These are phyloP conservation scores for Vigna mungo DNA, from an alignment of 306 rosid genomes.

Conservation along the genomic window DNA sequence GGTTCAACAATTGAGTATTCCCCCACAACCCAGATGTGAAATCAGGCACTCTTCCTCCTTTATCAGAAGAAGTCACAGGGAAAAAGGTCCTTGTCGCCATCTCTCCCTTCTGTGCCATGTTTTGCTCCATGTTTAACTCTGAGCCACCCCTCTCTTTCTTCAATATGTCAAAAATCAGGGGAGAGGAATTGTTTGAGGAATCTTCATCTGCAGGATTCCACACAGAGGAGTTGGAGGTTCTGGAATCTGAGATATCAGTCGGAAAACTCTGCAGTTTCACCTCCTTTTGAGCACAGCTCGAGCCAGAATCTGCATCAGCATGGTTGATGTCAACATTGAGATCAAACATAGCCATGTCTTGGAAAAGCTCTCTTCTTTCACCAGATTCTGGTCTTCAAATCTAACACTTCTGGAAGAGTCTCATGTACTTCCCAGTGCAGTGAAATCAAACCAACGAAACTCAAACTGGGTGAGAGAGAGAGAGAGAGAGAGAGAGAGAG, in stretches of 20 bases:
- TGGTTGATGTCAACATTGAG: conserved; percentile 53
- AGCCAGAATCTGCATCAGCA: conserved; percentile 22
- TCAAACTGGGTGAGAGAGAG: background rate
- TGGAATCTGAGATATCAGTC: conserved; percentile 54
- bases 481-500: background rate
- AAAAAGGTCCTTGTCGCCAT: conserved; percentile 51
- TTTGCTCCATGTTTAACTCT: conserved; percentile 10
- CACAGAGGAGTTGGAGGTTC: conserved; percentile 55
- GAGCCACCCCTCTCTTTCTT: conserved; percentile 35
- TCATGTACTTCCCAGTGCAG: conserved; percentile 14
- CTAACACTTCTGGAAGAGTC: background rate
- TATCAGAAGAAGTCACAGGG: conserved; percentile 45
- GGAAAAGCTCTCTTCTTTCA: background rate
- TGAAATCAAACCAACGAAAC: background rate
- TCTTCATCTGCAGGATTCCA: conserved; percentile 50
- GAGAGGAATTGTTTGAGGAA: conserved; percentile 45
- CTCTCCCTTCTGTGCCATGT: conserved; percentile 14
- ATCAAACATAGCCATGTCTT: conserved; percentile 63
- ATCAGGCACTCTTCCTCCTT: conserved; percentile 37
- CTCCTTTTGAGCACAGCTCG: conserved; percentile 43
- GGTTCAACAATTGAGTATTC: conserved; percentile 48
- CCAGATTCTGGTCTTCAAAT: background rate
- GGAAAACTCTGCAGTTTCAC: conserved; percentile 11
- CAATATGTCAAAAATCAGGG: conserved; percentile 55
- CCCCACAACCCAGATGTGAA: conserved; percentile 39